A percentile compares a stretch with the other conserved stretches of the same genome.
Evolutionary conservation across 108 stramenopile species (phyloP).

Genomic region (Bacterosira constricta): DNA sequence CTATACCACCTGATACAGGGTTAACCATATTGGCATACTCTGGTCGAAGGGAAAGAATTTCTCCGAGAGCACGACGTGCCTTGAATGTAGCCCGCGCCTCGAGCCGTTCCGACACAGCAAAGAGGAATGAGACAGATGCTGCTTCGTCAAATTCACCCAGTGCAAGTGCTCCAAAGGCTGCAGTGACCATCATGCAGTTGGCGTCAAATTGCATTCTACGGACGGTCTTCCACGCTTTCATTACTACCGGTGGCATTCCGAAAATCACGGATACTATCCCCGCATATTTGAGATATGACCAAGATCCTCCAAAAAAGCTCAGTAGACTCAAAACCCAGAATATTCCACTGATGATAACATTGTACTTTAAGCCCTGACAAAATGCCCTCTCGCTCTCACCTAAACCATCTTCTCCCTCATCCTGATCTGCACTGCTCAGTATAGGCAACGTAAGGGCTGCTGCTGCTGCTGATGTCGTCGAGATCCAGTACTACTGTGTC

Average conservation of each 20-base stretch:
- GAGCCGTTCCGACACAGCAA: conserved; percentile 81
- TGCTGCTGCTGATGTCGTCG: too few species aligned
- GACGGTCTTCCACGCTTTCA: conserved; percentile 77
- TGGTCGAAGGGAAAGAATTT: conserved; percentile 74
- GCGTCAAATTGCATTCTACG: conserved; percentile 77
- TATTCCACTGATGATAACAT: conserved; percentile 68
- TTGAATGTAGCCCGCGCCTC: conserved; percentile 73
- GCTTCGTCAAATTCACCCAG: conserved; percentile 85
- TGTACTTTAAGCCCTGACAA: conserved; percentile 39
- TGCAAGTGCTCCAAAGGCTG: conserved; percentile 80
- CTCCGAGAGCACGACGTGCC: conserved; percentile 75
- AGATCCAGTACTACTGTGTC: too few species aligned
- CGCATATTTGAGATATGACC: conserved; percentile 66
- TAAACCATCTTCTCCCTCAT: conserved; percentile 6
- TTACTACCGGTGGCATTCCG: conserved; percentile 77
- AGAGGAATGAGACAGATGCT: conserved; percentile 86
- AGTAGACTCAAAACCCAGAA: conserved; percentile 77
- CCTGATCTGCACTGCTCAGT: conserved; percentile 28
- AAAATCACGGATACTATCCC: conserved; percentile 75
- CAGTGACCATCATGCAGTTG: conserved; percentile 91
- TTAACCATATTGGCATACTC: conserved; percentile 84
- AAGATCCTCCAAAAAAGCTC: conserved; percentile 45
- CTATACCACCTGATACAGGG: conserved; percentile 52
- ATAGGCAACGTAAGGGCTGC: conserved; percentile 57
- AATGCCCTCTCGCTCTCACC: conserved; percentile 13